phyloP scores from a whole-genome alignment of 805 yeast species.

The Saccharomycopsis oosterbeekiorum region DNA sequence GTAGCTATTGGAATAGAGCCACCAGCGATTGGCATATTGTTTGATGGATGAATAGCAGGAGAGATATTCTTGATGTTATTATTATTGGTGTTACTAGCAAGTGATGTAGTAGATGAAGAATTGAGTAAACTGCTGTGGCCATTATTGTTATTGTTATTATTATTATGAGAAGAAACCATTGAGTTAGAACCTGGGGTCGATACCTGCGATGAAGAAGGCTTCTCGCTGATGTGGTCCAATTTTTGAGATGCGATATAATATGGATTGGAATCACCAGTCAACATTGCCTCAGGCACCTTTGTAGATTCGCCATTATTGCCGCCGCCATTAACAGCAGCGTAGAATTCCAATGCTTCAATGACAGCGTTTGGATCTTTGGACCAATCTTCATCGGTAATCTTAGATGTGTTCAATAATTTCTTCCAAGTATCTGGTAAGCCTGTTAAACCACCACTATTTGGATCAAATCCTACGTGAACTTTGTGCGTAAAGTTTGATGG shows the following conservation, averaged over 20 bases:
- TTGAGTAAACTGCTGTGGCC: neutral
- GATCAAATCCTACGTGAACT: constrained; percentile 83
- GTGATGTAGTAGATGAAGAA: neutral
- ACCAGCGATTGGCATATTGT: neutral
- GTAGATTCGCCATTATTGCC: constrained; percentile 40
- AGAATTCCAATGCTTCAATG: constrained; percentile 75
- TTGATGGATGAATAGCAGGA: constrained; percentile 17
- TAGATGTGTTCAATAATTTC: constrained; percentile 68
- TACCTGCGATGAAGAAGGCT: constrained; percentile 8
- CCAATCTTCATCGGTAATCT: constrained; percentile 87
- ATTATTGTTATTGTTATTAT: neutral
- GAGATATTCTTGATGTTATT: constrained; percentile 24
- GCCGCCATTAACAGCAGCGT: constrained; percentile 16
- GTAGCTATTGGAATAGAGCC: constrained; percentile 5
- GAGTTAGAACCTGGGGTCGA: constrained; percentile 9
- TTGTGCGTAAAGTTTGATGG: constrained; percentile 94
- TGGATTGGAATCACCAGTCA: constrained; percentile 10
- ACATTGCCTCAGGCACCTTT: constrained; percentile 46
- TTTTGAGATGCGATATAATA: constrained; percentile 6
- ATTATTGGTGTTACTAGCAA: constrained; percentile 1
- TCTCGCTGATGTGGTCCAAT: constrained; percentile 11
- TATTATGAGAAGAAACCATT: constrained; percentile 12
- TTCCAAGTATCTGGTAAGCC: constrained; percentile 96
- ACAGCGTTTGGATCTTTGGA: constrained; percentile 93
- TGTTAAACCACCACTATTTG: constrained; percentile 75